Base-by-base conservation (phyloP, 169 alveolate species). In the Toxoplasma gondii region DNA sequence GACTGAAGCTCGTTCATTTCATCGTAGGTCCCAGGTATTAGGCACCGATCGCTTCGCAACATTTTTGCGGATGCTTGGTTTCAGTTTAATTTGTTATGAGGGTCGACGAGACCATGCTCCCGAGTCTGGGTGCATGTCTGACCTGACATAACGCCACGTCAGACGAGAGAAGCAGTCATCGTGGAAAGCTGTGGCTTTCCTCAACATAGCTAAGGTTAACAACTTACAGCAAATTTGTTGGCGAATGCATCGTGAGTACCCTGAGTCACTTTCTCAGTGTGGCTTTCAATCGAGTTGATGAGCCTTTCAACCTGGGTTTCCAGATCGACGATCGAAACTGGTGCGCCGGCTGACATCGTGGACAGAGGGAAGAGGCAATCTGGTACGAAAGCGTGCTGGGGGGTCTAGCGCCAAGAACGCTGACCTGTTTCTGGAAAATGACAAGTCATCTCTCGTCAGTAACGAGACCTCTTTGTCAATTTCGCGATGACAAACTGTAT, bases 281-380 rank as follows among this genome's bases (percentile, higher is more conserved):
- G 86, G 86, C 49, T 17, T 12, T 45, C 10, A n/a, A 78, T n/a
- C 7, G 39, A 0, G 27, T 17, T 78, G 24, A 78, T 78, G 39
- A 78, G 27, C 43, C 45, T n/a, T 41, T 78, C 86, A 1, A 78
- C 86, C 86, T 78, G 86, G 10, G 39, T 78, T n/a, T 38, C 29
- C 39, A 78, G 39, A n/a, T 78, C 86, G 45, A 78, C 44, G 49
- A 78, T n/a, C 45, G 86, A n/a, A n/a, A 38, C 86, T 4, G 86
- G 22, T n/a, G 43, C 16, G 1, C 44, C 45, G 86, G 44, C 86
- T 19, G n/a, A 36, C 86, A 78, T 78, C 7, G 27, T 78, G 86
- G 4, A 78, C 45, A 16, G 43, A 78, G 86, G 49, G 86, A 16
- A 78, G 45, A 38, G 45, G 39, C 86, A n/a, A 38, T 0, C 27